phyloP scores from a whole-genome alignment of 208 protist species.

The Entamoeba moshkovskii region DNA sequence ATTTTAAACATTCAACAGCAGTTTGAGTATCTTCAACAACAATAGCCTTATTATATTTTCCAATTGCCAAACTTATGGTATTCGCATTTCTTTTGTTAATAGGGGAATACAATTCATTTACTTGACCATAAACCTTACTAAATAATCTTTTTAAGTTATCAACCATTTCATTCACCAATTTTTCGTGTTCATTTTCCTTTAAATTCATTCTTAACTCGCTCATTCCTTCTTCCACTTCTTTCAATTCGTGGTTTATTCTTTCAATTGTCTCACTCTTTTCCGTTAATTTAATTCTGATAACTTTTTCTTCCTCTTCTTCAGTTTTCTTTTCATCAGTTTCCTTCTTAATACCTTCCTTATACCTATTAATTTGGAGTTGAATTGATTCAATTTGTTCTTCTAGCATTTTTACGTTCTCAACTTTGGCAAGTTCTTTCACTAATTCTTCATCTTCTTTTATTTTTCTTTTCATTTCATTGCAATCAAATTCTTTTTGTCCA shows the following conservation, averaged over 20 bases:
- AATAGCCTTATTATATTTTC: slow-evolving; percentile 78
- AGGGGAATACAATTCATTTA: slow-evolving; percentile 67
- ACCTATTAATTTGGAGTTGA: neutral
- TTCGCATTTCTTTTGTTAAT: slow-evolving; percentile 64
- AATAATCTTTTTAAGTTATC: slow-evolving; percentile 66
- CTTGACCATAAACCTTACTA: slow-evolving; percentile 31
- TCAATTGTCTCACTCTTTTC: neutral
- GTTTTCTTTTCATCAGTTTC: neutral
- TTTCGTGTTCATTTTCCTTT: slow-evolving; percentile 43
- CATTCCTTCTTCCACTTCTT: neutral
- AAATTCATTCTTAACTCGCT: neutral
- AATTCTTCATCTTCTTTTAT: neutral
- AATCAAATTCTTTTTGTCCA: neutral
- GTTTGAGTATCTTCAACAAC: slow-evolving; percentile 74
- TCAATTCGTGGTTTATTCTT: neutral
- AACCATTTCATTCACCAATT: slow-evolving; percentile 51
- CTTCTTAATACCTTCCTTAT: neutral
- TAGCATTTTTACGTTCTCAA: neutral
- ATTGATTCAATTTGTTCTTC: neutral
- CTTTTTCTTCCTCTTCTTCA: neutral
- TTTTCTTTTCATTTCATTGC: neutral
- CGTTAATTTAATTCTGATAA: neutral
- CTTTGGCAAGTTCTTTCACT: neutral
- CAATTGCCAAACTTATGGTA: slow-evolving; percentile 78
- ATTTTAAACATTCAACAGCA: slow-evolving; percentile 68